These are phyloP conservation scores for Xylariales sp. DNA, from an alignment of 2,329 filamentous ascomycete species.

Conservation along the genomic window DNA sequence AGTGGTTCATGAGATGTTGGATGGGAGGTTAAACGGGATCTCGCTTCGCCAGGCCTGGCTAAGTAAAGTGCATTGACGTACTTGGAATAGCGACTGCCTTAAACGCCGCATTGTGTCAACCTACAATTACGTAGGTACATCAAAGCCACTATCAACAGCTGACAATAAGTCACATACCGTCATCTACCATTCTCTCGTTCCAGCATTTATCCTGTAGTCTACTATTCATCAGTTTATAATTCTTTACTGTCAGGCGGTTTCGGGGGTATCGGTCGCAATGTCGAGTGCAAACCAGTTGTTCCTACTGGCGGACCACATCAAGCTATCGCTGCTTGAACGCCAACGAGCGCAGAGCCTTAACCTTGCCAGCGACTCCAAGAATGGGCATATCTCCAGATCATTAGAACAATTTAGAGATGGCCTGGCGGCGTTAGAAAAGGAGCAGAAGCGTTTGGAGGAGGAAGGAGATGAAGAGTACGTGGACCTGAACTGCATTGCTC, in stretches of 20 bases:
- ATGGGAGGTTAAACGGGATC: neutral
- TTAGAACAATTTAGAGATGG: slow-evolving; percentile 82
- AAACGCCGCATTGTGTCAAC: neutral
- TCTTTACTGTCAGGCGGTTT: too few species aligned
- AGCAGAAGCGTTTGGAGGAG: slow-evolving; percentile 60
- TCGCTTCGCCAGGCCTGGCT: neutral
- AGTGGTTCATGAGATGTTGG: neutral
- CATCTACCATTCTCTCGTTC: too few species aligned
- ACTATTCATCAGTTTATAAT: too few species aligned
- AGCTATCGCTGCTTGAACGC: slow-evolving; percentile 88
- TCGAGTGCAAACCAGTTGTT: slow-evolving; percentile 72
- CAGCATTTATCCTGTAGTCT: too few species aligned
- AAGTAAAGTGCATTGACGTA: slow-evolving; percentile 2
- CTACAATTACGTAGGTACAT: neutral
- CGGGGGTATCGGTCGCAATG: too few species aligned
- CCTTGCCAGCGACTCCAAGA: slow-evolving; percentile 73
- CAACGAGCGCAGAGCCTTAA: slow-evolving; percentile 79
- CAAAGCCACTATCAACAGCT: neutral
- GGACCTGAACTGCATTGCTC: neutral
- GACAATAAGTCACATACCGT: neutral
- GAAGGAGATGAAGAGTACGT: slow-evolving; percentile 59
- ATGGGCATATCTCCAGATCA: slow-evolving; percentile 83
- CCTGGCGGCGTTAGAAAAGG: slow-evolving; percentile 62
- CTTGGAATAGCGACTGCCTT: neutral
- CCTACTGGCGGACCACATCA: slow-evolving; percentile 93